Evolutionary conservation across 768 basidiomycete species (phyloP), one percentile per base, ranked within the genome.

Genomic region (Xanthoconium purpureum): DNA sequence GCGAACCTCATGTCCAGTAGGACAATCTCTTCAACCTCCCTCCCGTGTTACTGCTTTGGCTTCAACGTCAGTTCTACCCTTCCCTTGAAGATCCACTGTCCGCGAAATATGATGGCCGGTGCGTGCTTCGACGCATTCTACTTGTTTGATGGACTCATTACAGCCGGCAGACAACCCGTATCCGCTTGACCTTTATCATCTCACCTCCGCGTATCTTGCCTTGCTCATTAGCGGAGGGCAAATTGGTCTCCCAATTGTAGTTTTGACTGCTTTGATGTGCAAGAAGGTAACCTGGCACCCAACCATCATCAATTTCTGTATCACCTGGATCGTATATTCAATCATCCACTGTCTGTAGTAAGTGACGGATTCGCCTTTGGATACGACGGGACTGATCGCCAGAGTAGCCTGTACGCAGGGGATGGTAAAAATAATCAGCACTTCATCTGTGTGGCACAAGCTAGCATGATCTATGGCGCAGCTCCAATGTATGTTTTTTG

Each of bases 321-420:
- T 79, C n/a, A 74, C 78, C 45, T 82, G 82, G 81, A 75, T 80
- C 11, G 60, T 84, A 40, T 83, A 78, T 61, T 84, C 84, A 6
- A 63, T 84, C 54, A 70, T 75, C 33, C 80, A 78, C 62, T 78
- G 74, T 61, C 57, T 85, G 18, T 63, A 77, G 84, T 84, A 58
- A 70, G 84, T 70, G 33, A 42, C n/a, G 13, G 13, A 30, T 35
- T 35, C 11, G 11, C 46, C 38, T 30, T 42, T 29, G 15, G 30
- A 44, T 28, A 38, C 12, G 18, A 56, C n/a, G 32, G 6, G 28
- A 47, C 60, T 65, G 58, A 67, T 29, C 42, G 12, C 18, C n/a
- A 39, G 24, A 13, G 35, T 48, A 78, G 77, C 30, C 40, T 75
- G 6, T 77, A 77, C 54, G 47, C 62, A 17, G 70, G 75, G 20